Evolutionary conservation across 768 basidiomycete genomes (phyloP), one percentile per base, ranked within the genome.

Genomic region (Boletellus emodensis): DNA sequence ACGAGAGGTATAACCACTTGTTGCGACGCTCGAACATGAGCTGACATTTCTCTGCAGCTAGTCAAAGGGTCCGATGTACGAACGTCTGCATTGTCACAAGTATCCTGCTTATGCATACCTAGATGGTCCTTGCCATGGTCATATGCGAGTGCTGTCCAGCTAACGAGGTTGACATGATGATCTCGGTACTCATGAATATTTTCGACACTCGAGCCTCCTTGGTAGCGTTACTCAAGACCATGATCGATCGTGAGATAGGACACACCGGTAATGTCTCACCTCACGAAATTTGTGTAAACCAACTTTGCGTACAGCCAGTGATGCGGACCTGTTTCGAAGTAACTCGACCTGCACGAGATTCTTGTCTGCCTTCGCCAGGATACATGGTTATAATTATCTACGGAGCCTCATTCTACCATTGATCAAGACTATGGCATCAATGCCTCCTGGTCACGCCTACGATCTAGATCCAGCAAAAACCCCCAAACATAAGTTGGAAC

Each of bases 341-440:
- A 96, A 95, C 65, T 86, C 88, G 3, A 89, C 88, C 1, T 91
- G 85, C 59, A 89, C 88, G n/a, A 75, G 88, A 38, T 85, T 97
- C 51, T 71, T 96, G 40, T 90, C 90, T 6, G 82, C 84, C 2
- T 94, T 94, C 59, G 90, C 90, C 4, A 84, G 78, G 62, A 82
- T 87, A n/a, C 90, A 94, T 53, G 94, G 94, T 4, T 96, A 95
- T 66, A 84, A 85, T 50, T 96, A 95, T 66, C 73, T 96, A n/a
- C 80, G 93, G 17, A 81, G 77, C 40, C 75, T 94, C 20, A 79
- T 95, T 40, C 73, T 78, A 38, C 90, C 92, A 3, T 74, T 95
- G 28, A 77, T 96, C 55, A 79, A 84, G 56, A 80, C 79, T 18
- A 87, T 96, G 79, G 68, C 77, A 6, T 73, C 79, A 6, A 78